These are phyloP conservation scores for Oxyria digyna DNA, from an alignment of 148 eudicot species.

Conservation along the genomic window DNA sequence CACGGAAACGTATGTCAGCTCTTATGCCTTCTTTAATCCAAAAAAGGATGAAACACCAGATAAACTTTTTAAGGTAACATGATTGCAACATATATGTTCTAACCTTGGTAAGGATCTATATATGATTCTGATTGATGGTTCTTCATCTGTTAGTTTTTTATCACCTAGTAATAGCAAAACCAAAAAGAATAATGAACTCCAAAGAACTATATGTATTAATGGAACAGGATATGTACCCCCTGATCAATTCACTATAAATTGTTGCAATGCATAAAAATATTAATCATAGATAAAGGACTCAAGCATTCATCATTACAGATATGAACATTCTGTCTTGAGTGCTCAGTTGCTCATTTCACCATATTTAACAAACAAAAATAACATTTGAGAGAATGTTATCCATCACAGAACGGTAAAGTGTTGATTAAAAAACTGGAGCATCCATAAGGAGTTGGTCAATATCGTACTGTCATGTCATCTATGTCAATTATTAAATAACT, in stretches of 20 bases:
- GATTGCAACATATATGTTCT: background rate
- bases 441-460: background rate
- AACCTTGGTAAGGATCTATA: conserved; percentile 31
- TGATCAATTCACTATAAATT: background rate
- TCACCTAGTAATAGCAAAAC: conserved; percentile 13
- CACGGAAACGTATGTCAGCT: background rate
- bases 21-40: background rate
- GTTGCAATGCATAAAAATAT: background rate
- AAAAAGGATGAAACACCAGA: background rate
- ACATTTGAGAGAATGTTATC: background rate
- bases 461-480: background rate
- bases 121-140: conserved; percentile 23
- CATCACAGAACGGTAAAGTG: background rate
- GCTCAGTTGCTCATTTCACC: background rate
- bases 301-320: background rate
- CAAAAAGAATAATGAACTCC: background rate
- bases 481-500: background rate
- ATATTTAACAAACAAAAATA: background rate
- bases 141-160: conserved; percentile 10
- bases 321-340: background rate
- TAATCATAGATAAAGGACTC: background rate
- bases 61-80: background rate
- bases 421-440: background rate
- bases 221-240: background rate
- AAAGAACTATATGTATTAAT: background rate